Conservation (phyloP, 1,284 basidiomycete species). For the Ceratobasidium sp. region DNA sequence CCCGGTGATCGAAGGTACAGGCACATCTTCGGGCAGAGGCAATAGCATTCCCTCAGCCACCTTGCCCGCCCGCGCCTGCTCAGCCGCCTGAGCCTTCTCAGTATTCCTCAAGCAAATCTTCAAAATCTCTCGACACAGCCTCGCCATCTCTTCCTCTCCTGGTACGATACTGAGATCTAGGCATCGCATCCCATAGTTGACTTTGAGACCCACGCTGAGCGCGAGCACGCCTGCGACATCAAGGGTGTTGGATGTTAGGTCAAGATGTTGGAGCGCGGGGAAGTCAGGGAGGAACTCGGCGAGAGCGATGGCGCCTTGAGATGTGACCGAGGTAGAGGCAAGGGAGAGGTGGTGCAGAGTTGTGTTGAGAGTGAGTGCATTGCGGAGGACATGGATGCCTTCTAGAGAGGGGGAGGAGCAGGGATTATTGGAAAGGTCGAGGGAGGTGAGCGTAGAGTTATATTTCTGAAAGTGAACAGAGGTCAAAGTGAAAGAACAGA, state of each 20-base stretch:
- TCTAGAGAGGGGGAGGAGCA: conserved; percentile 90
- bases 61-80: conserved; percentile 38
- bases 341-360: conserved; percentile 94
- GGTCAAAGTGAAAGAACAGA: not conserved
- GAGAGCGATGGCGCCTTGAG: conserved; percentile 91
- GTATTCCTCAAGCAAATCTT: conserved; percentile 92
- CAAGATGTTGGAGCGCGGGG: conserved; percentile 87
- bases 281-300: conserved; percentile 97
- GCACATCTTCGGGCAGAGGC: conserved; percentile 31
- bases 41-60: conserved; percentile 37
- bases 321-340: conserved; percentile 83
- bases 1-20: not conserved
- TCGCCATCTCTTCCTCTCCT: conserved; percentile 90
- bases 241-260: conserved; percentile 84
- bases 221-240: conserved; percentile 95
- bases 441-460: conserved; percentile 92
- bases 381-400: conserved; percentile 82
- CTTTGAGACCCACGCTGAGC: conserved; percentile 84
- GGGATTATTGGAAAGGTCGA: conserved; percentile 94
- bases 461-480: conserved; percentile 76
- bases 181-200: conserved; percentile 89
- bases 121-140: conserved; percentile 82
- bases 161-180: conserved; percentile 94
- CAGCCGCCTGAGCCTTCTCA: conserved; percentile 70
- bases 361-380: conserved; percentile 93